These are phyloP conservation scores for Hypoxylon intermedium DNA, from an alignment of 495 filamentous ascomycete genomes.

Conservation along the genomic window DNA sequence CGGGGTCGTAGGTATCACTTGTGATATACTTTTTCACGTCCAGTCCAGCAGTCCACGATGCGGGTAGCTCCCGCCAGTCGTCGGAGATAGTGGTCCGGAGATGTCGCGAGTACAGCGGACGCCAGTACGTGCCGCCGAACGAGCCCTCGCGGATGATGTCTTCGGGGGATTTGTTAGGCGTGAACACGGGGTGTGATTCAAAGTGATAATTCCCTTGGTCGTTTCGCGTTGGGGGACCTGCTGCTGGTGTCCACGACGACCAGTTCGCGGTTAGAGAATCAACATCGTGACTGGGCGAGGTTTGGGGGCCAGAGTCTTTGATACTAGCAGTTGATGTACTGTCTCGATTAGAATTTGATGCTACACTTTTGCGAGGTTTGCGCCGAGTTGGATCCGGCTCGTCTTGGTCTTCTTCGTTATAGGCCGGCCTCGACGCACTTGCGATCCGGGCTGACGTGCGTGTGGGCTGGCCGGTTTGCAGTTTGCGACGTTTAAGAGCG, in stretches of 20 bases:
- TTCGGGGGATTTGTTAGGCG: constrained; percentile 57
- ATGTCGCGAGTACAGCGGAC: constrained; percentile 48
- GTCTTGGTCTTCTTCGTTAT: constrained; percentile 10
- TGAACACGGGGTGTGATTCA: constrained; percentile 48
- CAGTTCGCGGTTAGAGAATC: constrained; percentile 46
- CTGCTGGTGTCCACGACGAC: constrained; percentile 50
- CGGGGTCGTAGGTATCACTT: constrained; percentile 46
- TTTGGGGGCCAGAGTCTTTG: neutral
- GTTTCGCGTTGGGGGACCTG: constrained; percentile 47
- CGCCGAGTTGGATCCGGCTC: neutral
- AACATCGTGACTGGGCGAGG: constrained; percentile 34
- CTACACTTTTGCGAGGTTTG: constrained; percentile 1
- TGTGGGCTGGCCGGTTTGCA: constrained; percentile 22
- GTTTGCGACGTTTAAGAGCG: constrained; percentile 27
- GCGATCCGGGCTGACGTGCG: constrained; percentile 40
- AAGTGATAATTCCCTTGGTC: constrained; percentile 51
- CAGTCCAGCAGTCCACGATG: constrained; percentile 48
- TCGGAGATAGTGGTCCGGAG: constrained; percentile 48
- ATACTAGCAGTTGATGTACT: neutral
- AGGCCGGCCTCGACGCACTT: constrained; percentile 1
- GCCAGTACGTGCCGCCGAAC: constrained; percentile 59
- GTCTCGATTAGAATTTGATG: neutral
- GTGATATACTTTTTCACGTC: constrained; percentile 46
- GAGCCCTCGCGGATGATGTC: constrained; percentile 55
- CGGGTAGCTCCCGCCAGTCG: constrained; percentile 53